Evolutionary conservation across 108 stramenopile genomes (phyloP), one percentile per base, ranked within the genome.

Genomic region (Conticribra weissflogii): DNA sequence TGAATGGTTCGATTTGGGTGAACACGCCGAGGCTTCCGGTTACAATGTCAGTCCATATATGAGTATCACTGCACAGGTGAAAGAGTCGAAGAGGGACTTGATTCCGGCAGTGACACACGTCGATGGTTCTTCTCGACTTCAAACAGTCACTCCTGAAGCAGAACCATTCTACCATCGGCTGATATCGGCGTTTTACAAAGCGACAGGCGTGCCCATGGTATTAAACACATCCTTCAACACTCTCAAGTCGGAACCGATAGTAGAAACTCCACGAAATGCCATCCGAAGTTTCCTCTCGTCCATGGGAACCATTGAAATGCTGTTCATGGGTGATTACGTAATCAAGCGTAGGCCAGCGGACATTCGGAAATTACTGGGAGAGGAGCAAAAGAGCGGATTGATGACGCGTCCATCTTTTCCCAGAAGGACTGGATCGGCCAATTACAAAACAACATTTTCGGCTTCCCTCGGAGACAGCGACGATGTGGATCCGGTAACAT

Each of bases 141-240:
- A 97, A 76, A 97, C 96, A 31, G 96, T 98, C 2, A 89, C 90
- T n/a, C n/a, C 25, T 2, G 75, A 83, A 31, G 81, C 79, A 32
- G 89, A 92, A 56, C 88, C 90, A 3, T 62, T 88, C 16, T 98
- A 97, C 59, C 88, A 96, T 70, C 72, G 78, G 29, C 70, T 98
- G 41, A 96, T 98, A 50, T 57, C 74, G 30, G 85, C 86, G 24
- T 97, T 97, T 76, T 89, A 71, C 59, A 69, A 85, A 44, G 32
- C 81, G 17, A 96, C 97, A 0, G 98, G 97, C 18, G 90, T 97
- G 0, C 97, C 98, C 14, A 93, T 98, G 93, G 90, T 98, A 3
- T 79, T 98, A 41, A 97, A 98, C 57, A 98, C 98, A 9, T 89
- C 87, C 25, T 97, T 98, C 91, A 98, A 97, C 69, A 93, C 93